A percentile compares a stretch with the other conserved stretches of the same genome.
Evolutionary conservation across 1,284 basidiomycete species (phyloP).

Genomic region (Fomitopsis schrenkii): DNA sequence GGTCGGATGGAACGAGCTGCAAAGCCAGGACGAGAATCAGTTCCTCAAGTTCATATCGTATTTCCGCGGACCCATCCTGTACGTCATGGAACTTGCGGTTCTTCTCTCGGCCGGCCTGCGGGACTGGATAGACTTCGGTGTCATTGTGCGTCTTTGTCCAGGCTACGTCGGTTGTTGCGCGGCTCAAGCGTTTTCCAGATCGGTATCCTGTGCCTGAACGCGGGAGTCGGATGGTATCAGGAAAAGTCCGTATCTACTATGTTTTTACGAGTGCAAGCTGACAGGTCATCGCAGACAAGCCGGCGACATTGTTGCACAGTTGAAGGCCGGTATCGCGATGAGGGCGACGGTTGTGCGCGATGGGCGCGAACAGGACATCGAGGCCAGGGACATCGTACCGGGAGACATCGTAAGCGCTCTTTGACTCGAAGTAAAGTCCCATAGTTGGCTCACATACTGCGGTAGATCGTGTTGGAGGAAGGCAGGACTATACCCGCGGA

Average conservation of each 20-base stretch:
- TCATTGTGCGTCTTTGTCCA: conserved; percentile 4
- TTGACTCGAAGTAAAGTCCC: not conserved
- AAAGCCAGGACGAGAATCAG: conserved; percentile 9
- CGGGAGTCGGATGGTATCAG: conserved; percentile 10
- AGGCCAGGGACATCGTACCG: conserved; percentile 5
- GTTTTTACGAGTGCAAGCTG: not conserved
- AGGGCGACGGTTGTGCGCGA: conserved; percentile 6
- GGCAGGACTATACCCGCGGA: conserved; percentile 10
- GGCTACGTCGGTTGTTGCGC: not conserved
- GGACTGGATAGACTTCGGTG: conserved; percentile 11
- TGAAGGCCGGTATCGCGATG: conserved; percentile 9
- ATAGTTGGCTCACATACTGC: not conserved
- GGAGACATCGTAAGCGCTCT: conserved; percentile 5
- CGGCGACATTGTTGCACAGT: conserved; percentile 8
- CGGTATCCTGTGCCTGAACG: conserved; percentile 8
- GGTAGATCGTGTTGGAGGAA: conserved; percentile 6
- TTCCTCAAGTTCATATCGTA: conserved; percentile 10
- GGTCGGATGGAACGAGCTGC: conserved; percentile 8
- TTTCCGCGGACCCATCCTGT: conserved; percentile 10
- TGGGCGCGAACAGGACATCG: conserved; percentile 8
- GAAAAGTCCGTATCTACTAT: conserved; percentile 2
- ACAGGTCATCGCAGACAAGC: conserved; percentile 4
- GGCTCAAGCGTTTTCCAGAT: not conserved
- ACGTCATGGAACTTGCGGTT: conserved; percentile 10
- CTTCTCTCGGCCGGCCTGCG: conserved; percentile 4